Percentiles rank a stretch among this genome's conserved stretches.
Evolutionary conservation across 257 asterid genomes (phyloP).

Genomic region (Plantago ovata): DNA sequence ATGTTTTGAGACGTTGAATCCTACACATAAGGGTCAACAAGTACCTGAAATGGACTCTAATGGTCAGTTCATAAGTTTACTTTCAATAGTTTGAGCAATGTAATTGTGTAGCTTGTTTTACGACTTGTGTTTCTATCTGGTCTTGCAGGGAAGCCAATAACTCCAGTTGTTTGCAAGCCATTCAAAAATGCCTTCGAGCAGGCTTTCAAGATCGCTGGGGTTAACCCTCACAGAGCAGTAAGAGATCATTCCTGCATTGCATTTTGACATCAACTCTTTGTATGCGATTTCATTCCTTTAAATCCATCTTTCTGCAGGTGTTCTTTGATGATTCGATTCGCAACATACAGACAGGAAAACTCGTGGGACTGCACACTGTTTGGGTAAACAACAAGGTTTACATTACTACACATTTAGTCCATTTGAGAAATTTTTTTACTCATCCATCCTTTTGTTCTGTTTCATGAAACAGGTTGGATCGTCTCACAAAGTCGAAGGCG

Average conservation of each 20-base stretch:
- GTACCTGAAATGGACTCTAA: slow-evolving; percentile 18
- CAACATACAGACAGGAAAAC: slow-evolving; percentile 72
- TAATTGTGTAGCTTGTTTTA: no score
- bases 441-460: not conserved
- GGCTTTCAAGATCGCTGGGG: slow-evolving; percentile 56
- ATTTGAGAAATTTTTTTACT: no score
- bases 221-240: slow-evolving; percentile 77
- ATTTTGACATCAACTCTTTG: not conserved
- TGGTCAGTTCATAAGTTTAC: slow-evolving; percentile 35
- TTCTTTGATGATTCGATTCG: slow-evolving; percentile 89
- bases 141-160: slow-evolving; percentile 36
- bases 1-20: slow-evolving; percentile 79
- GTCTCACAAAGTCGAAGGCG: slow-evolving; percentile 51
- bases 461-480: slow-evolving; percentile 54
- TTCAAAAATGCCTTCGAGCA: slow-evolving; percentile 55
- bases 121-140: slow-evolving; percentile 12
- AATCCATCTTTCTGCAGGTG: slow-evolving; percentile 40
- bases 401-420: no score
- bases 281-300: slow-evolving; percentile 2
- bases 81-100: not conserved
- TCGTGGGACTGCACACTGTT: slow-evolving; percentile 61
- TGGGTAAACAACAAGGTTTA: no score
- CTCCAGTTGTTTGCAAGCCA: slow-evolving; percentile 75
- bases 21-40: slow-evolving; percentile 28
- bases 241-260: slow-evolving; percentile 8